These are phyloP conservation scores for Plantago lanceolata DNA, from an alignment of 305 asterid genomes.

Conservation along the genomic window DNA sequence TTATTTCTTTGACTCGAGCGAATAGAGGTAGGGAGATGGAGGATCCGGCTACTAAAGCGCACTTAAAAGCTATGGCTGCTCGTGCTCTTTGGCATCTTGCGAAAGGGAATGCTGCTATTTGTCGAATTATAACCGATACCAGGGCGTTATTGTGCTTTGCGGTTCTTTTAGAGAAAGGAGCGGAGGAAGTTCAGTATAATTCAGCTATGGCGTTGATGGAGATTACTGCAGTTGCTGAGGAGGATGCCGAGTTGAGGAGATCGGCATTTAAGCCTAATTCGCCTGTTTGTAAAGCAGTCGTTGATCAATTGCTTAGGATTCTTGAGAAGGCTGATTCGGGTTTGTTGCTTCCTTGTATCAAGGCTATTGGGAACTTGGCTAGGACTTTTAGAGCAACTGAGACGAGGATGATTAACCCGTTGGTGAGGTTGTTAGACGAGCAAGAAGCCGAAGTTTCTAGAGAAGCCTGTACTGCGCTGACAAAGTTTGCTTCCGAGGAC, in stretches of 20 bases:
- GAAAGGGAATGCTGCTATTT: slow-evolving; percentile 40
- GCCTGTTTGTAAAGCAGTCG: slow-evolving; percentile 57
- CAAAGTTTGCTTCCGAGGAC: slow-evolving; percentile 47
- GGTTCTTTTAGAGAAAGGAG: slow-evolving; percentile 50
- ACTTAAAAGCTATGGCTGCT: slow-evolving; percentile 62
- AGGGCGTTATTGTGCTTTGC: slow-evolving; percentile 55
- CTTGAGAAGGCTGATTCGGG: slow-evolving; percentile 38
- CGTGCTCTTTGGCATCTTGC: slow-evolving; percentile 61
- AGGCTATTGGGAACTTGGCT: slow-evolving; percentile 50
- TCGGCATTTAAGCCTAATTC: slow-evolving; percentile 64
- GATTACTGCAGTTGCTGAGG: slow-evolving; percentile 58
- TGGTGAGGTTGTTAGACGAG: slow-evolving; percentile 50
- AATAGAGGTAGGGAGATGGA: slow-evolving; percentile 44
- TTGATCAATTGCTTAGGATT: slow-evolving; percentile 45
- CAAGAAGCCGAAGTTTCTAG: slow-evolving; percentile 44
- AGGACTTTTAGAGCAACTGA: slow-evolving; percentile 60
- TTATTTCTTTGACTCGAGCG: slow-evolving; percentile 29
- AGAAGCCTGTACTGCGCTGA: slow-evolving; percentile 47
- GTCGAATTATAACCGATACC: slow-evolving; percentile 61
- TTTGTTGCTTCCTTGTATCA: slow-evolving; percentile 50
- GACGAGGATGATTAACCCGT: slow-evolving; percentile 51
- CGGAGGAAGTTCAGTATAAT: slow-evolving; percentile 41
- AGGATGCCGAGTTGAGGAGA: slow-evolving; percentile 44
- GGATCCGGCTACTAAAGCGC: slow-evolving; percentile 47
- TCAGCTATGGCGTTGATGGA: slow-evolving; percentile 71